These are phyloP conservation scores for Dichomitus squalens DNA, from an alignment of 1,284 basidiomycete species.

Conservation along the genomic window DNA sequence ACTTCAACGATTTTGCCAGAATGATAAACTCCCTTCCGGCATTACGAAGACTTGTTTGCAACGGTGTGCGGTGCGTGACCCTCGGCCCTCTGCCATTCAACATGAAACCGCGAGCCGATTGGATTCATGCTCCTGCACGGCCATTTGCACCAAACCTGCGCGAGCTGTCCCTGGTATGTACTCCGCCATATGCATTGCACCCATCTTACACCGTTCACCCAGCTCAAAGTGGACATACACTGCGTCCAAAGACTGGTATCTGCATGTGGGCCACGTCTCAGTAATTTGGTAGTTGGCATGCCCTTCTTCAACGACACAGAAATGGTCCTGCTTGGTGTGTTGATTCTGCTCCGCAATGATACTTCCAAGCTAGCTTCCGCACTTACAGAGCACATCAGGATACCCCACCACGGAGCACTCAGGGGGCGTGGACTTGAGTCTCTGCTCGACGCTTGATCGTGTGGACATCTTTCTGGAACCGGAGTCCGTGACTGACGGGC, in stretches of 20 bases:
- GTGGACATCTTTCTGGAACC: neutral
- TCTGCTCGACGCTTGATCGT: neutral
- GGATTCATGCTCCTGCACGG: neutral
- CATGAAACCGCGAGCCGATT: neutral
- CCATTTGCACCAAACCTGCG: neutral
- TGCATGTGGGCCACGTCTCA: neutral
- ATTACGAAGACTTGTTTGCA: no score
- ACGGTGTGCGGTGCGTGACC: no score
- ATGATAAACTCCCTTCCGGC: no score
- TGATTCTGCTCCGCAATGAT: neutral
- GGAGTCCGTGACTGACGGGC: neutral
- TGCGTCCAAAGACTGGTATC: no score
- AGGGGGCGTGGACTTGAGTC: neutral
- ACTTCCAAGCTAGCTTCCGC: no score
- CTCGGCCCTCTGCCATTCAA: no score
- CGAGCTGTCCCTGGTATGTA: neutral
- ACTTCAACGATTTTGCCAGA: no score
- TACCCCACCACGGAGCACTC: neutral
- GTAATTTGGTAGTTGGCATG: neutral
- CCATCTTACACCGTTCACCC: no score
- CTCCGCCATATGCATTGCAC: no score
- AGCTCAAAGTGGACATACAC: no score
- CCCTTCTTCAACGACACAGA: neutral
- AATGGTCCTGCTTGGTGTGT: neutral
- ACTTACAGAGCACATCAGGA: no score